Evolutionary conservation across 495 filamentous ascomycete genomes (phyloP).

Genomic region (Glutinoglossum americanum): DNA sequence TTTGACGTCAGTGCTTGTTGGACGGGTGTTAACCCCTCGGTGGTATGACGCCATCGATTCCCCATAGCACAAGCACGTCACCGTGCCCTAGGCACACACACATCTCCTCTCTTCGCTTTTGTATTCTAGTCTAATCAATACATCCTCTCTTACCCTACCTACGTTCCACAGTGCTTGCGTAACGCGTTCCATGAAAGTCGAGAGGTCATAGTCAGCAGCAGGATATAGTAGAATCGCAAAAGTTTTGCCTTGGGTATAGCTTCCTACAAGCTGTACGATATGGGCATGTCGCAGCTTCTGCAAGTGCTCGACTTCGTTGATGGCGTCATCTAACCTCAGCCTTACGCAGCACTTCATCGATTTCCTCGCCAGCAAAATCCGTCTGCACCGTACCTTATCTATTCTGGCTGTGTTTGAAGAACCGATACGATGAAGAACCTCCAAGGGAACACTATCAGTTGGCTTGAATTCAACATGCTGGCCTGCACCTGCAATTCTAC

Average conservation of each 20-base stretch:
- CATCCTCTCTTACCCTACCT: too few relatives aligned
- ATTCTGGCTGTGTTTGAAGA: slow-evolving; percentile 4
- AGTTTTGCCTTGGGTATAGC: slow-evolving; percentile 4
- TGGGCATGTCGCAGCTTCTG: slow-evolving; percentile 7
- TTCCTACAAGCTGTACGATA: slow-evolving; percentile 9
- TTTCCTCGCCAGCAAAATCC: slow-evolving; percentile 10
- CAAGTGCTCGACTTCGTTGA: slow-evolving; percentile 9
- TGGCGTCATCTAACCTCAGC: slow-evolving; percentile 5
- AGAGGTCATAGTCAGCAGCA: slow-evolving; percentile 7
- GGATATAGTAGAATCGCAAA: slow-evolving; percentile 11
- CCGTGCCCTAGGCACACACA: too few relatives aligned
- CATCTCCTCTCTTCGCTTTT: too few relatives aligned
- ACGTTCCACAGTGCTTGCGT: neutral
- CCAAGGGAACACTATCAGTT: neutral
- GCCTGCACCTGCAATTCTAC: neutral
- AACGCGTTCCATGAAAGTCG: slow-evolving; percentile 2
- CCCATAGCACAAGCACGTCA: too few relatives aligned
- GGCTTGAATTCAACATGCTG: neutral
- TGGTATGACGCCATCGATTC: too few relatives aligned
- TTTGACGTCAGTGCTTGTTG: neutral
- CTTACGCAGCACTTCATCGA: slow-evolving; percentile 6
- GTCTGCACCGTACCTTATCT: slow-evolving; percentile 8
- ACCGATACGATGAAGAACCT: slow-evolving; percentile 4
- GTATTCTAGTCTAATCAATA: too few relatives aligned
- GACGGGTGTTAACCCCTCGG: too few relatives aligned